These are phyloP conservation scores for Acer campestre DNA, from an alignment of 345 rosid genomes.

Conservation along the genomic window DNA sequence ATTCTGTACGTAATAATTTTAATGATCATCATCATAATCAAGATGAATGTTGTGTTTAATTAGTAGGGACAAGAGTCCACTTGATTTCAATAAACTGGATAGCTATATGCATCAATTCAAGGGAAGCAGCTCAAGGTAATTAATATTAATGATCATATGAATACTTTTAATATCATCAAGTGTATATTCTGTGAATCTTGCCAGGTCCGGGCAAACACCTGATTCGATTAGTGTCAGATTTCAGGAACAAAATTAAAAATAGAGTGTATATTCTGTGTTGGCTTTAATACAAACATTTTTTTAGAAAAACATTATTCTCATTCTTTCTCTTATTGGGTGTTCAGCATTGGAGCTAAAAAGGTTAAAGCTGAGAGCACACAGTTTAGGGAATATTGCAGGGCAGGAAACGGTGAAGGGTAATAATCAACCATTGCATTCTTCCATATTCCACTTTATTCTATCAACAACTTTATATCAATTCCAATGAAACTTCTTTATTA, in stretches of 20 bases:
- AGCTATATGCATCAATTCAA: constrained; percentile 87
- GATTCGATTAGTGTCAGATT: no score
- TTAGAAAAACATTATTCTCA: background rate
- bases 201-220: no score
- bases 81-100: constrained; percentile 72
- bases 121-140: constrained; percentile 90
- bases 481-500: no score
- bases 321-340: constrained; percentile 24
- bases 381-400: constrained; percentile 80
- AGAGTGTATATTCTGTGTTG: constrained; percentile 32
- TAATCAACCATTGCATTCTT: constrained; percentile 1
- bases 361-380: constrained; percentile 86
- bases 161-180: constrained; percentile 14
- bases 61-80: constrained; percentile 54
- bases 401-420: constrained; percentile 90
- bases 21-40: no score
- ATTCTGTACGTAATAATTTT: no score
- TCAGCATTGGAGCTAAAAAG: constrained; percentile 96
- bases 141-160: background rate
- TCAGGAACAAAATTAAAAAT: no score
- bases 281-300: constrained; percentile 27
- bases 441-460: background rate
- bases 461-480: no score
- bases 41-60: background rate
- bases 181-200: background rate